Evolutionary conservation across 805 yeast species (phyloP), one percentile per base, ranked within the genome.

Genomic region (Metschnikowia similis): DNA sequence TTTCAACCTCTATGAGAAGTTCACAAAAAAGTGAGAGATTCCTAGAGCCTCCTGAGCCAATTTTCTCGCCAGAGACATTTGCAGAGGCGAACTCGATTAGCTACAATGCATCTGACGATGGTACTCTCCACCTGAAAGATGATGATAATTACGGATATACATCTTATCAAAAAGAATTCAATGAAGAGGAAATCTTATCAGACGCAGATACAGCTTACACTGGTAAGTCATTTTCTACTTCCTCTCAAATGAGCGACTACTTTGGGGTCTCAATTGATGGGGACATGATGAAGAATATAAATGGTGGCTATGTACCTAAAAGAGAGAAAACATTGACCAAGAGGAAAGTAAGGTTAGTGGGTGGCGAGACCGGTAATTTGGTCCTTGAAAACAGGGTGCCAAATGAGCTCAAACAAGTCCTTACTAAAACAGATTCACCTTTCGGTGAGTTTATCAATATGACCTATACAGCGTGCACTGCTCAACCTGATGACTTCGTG

Each of bases 401-500:
- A 11, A 84, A 90, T 26, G 94, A 91, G 53, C 75, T 94, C 51
- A 82, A 84, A 57, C 84, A 87, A 53, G 91, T 90, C 56, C 71
- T 95, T 48, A 96, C 97, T 4, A 77, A 89, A 59, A 82, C 94
- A 43, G 96, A 89, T 56, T 70, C 76, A 1, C 76, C 76, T 1
- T 84, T 85, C 55, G 96, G 94, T 49, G 99, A 94, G 67, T 94
- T 89, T 65, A 84, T 94, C 13, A 89, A 89, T 69, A 91, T 94
- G 97, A 84, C 97, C 57, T 94, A 94, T 67, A 89, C 98, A 0
- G 99, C 99, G 0, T 91, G 96, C 63, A 94, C 99, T 1, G 78
- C 95, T 1, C 91, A 87, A 49, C 96, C 99, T 1, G 94, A 91
- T 67, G 85, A 87, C 34, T 94, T 88, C 63, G 80, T 81, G 14